Evolutionary conservation across 2,329 filamentous ascomycete species (phyloP).

Genomic region (Pseudogymnoascus verrucosus): DNA sequence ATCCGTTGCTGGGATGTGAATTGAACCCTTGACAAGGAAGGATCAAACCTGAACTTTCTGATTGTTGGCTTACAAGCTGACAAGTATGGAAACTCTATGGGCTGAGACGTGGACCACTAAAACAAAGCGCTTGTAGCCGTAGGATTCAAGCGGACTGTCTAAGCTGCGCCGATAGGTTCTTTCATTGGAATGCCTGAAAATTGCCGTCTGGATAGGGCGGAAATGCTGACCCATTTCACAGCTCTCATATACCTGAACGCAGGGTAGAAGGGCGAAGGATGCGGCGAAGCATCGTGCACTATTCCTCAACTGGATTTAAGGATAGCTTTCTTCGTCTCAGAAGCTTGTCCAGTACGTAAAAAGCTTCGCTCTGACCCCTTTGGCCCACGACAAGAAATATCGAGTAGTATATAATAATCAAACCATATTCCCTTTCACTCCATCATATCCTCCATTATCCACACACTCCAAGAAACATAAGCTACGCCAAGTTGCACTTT

Average conservation of each 20-base stretch:
- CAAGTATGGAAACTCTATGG: background rate
- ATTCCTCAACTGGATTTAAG: background rate
- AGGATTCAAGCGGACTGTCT: background rate
- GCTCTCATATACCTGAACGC: background rate
- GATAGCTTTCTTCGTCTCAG: background rate
- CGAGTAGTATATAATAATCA: background rate
- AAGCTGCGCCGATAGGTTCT: background rate
- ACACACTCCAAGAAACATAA: background rate
- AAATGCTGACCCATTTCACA: background rate
- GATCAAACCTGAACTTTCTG: background rate
- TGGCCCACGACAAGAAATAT: background rate
- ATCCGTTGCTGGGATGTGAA: background rate
- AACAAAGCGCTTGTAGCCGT: background rate
- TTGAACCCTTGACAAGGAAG: background rate
- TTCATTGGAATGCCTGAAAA: background rate
- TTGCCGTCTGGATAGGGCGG: background rate
- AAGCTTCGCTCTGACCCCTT: background rate
- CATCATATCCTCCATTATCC: background rate
- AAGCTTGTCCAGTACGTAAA: background rate
- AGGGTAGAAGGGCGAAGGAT: background rate
- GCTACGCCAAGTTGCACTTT: background rate
- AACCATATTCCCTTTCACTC: background rate
- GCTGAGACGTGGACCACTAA: background rate
- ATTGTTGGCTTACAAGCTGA: background rate
- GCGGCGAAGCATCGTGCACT: background rate